Evolutionary conservation across 2,329 filamentous ascomycete species (phyloP).

Genomic region (Nemania bipapillata): DNA sequence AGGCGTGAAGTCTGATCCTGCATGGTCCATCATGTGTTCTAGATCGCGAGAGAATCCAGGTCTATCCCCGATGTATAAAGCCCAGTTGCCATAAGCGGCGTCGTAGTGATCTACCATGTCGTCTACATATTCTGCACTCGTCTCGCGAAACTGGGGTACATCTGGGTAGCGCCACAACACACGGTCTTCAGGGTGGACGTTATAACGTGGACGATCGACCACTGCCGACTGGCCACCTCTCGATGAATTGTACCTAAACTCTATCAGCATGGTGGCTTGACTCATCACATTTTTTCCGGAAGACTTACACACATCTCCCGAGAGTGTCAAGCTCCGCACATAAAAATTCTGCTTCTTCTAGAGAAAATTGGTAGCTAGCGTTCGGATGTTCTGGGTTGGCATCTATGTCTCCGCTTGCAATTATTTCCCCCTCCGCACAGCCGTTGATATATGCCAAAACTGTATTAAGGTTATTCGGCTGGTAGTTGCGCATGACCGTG

Average conservation of each 20-base stretch:
- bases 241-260: conserved; percentile 33
- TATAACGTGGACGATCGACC: conserved; percentile 41
- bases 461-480: conserved; percentile 33
- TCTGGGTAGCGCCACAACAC: conserved; percentile 47
- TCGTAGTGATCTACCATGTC: conserved; percentile 34
- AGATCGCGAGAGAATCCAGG: conserved; percentile 34
- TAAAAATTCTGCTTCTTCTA: conserved; percentile 41
- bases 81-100: conserved; percentile 31
- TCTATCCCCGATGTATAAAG: conserved; percentile 22
- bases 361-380: conserved; percentile 47
- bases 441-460: conserved; percentile 48
- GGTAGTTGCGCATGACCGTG: conserved; percentile 1
- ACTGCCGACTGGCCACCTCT: conserved; percentile 10
- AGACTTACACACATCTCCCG: conserved; percentile 47
- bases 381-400: conserved; percentile 43
- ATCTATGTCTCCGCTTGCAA: conserved; percentile 9
- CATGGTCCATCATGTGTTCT: conserved; percentile 38
- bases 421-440: conserved; percentile 33
- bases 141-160: not conserved
- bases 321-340: conserved; percentile 36
- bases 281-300: not conserved
- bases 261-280: conserved; percentile 32
- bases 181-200: conserved; percentile 48
- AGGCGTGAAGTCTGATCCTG: conserved; percentile 24
- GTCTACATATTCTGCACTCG: conserved; percentile 19